A percentile compares a stretch with the other conserved stretches of the same genome.
Conservation (phyloP, 2,329 filamentous ascomycete species). For the Chaetomiaceae sp. region DNA sequence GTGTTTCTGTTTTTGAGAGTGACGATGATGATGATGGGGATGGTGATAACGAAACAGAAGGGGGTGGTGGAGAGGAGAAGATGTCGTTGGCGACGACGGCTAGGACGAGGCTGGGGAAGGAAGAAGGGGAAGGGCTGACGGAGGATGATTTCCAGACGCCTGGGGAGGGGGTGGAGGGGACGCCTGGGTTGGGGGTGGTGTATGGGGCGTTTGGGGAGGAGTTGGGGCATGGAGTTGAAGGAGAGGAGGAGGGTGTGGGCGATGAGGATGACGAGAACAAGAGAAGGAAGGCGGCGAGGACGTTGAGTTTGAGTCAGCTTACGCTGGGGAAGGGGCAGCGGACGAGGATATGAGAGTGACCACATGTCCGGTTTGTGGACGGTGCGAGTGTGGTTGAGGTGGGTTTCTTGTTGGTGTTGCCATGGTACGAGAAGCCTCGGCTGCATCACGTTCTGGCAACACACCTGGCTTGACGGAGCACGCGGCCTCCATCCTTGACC, state of each 20-base stretch:
- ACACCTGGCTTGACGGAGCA: neutral
- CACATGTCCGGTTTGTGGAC: neutral
- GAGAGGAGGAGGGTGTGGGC: slow-evolving; percentile 33
- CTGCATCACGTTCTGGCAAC: neutral
- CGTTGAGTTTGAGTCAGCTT: slow-evolving; percentile 60
- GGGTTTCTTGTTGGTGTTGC: neutral
- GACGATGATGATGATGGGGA: slow-evolving; percentile 39
- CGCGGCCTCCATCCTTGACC: no score
- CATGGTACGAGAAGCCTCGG: neutral
- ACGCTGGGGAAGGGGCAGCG: slow-evolving; percentile 42
- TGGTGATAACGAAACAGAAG: slow-evolving; percentile 14
- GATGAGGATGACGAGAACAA: slow-evolving; percentile 24
- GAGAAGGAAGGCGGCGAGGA: slow-evolving; percentile 54
- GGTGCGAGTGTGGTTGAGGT: neutral
- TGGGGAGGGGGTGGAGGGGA: slow-evolving; percentile 44
- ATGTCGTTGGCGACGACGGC: neutral
- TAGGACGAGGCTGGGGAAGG: neutral
- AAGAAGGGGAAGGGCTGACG: slow-evolving; percentile 30
- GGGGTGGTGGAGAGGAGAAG: neutral
- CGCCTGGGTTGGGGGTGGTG: slow-evolving; percentile 26
- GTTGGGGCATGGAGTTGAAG: slow-evolving; percentile 36
- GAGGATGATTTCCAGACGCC: slow-evolving; percentile 52
- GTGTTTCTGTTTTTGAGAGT: slow-evolving; percentile 30
- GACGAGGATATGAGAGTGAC: slow-evolving; percentile 24
- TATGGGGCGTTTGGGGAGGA: slow-evolving; percentile 43